Conservation (phyloP, 116 monocot genomes). For the Thalassia testudinum region DNA sequence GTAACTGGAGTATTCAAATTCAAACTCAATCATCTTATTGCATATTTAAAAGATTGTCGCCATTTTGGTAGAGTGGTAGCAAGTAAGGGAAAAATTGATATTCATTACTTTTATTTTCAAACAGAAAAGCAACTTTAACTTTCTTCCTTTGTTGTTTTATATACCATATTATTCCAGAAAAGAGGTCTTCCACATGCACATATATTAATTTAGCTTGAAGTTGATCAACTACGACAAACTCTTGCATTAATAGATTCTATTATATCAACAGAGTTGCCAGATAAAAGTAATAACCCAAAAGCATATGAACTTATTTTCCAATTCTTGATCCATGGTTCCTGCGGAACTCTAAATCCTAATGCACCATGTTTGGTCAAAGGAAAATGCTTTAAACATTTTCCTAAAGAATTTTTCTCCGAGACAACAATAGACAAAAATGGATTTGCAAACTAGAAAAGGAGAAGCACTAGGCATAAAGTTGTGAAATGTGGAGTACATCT, state of each 20-base stretch:
- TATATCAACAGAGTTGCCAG: not conserved
- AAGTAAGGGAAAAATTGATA: too few species aligned
- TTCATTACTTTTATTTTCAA: too few species aligned
- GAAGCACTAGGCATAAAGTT: not conserved
- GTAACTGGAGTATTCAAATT: not conserved
- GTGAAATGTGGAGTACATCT: not conserved
- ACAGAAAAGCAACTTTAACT: too few species aligned
- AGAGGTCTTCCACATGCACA: not conserved
- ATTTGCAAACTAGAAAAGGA: not conserved
- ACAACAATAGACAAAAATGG: not conserved
- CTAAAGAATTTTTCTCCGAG: not conserved
- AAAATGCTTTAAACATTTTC: not conserved
- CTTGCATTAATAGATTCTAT: not conserved
- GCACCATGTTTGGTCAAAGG: not conserved
- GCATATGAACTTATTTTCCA: not conserved
- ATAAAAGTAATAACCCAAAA: not conserved
- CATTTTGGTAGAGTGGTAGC: not conserved
- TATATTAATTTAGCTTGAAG: not conserved
- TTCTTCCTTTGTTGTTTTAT: too few species aligned
- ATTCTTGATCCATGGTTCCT: not conserved
- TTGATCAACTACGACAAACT: not conserved
- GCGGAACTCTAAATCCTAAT: not conserved
- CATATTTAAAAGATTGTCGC: not conserved
- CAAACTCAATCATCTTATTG: not conserved
- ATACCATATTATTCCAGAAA: not conserved